phyloP scores from a whole-genome alignment of 192 early-diverging fungal genomes.

The Phlyctochytrium planicorne region DNA sequence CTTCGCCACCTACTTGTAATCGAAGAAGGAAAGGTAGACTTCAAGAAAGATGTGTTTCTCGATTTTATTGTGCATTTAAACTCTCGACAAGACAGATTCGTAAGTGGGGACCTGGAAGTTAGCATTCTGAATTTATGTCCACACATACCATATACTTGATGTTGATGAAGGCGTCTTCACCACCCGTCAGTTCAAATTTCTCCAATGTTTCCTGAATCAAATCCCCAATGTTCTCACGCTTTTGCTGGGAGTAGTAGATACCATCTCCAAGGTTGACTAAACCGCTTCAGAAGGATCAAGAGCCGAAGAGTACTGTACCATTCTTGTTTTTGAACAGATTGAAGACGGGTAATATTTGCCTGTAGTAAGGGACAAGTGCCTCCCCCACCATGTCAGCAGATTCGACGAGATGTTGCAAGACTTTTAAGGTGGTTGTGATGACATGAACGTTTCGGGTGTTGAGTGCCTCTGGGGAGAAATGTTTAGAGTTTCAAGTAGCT shows the following conservation, averaged over 20 bases:
- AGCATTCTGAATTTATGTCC: not conserved
- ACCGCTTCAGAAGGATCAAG: constrained; percentile 1
- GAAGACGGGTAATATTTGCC: constrained; percentile 63
- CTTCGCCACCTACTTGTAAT: no score
- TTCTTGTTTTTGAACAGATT: constrained; percentile 68
- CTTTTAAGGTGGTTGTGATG: constrained; percentile 61
- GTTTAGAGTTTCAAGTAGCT: not conserved
- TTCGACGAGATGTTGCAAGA: constrained; percentile 63
- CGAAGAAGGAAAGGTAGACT: no score
- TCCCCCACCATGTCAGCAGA: constrained; percentile 66
- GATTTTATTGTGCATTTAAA: no score
- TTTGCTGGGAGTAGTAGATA: constrained; percentile 67
- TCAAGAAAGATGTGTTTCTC: no score
- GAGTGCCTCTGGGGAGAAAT: constrained; percentile 50
- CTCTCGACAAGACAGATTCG: constrained; percentile 38
- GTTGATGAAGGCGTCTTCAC: constrained; percentile 69
- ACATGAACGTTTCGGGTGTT: constrained; percentile 66
- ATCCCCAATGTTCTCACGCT: constrained; percentile 66
- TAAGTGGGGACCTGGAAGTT: constrained; percentile 36
- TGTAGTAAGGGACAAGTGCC: constrained; percentile 63
- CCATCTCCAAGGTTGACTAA: constrained; percentile 63
- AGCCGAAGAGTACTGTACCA: constrained; percentile 34
- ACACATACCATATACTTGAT: constrained; percentile 63
- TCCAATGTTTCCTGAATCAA: constrained; percentile 65
- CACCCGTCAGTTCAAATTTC: constrained; percentile 64